Evolutionary conservation across 192 early-diverging fungal genomes (phyloP), one percentile per base, ranked within the genome.

Genomic region (Obelidium mucronatum): DNA sequence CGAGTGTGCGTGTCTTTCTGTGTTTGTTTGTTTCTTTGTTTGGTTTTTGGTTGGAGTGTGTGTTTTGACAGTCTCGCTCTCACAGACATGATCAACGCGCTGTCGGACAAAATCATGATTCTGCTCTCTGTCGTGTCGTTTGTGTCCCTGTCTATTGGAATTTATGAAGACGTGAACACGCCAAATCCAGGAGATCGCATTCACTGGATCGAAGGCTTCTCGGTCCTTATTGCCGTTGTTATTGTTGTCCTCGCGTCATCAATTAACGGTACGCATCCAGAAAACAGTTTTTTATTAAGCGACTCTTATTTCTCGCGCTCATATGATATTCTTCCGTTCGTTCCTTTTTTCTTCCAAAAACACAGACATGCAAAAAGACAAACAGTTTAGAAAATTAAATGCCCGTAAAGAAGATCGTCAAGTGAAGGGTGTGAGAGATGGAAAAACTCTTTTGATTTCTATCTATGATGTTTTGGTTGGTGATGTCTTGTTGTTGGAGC

Each of bases 401-500:
- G 88, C 90, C 66, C 92, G 93, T 80, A 94, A 94, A 84, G 94
- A 95, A 70, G 93, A 93, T 81, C 90, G 93, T 75, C 48, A 77
- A 71, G 73, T 62, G 55, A 36, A 76, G 66, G 87, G 92, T 40
- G 71, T 94, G 11, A 92, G 96, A 51, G 90, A 90, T 74, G 94
- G 93, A 26, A 80, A 88, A 34, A 92, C 90, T 63, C 80, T 90
- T 28, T 83, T 92, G 70, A 85, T 99, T 55, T 90, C 92, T 51
- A 85, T 94, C 72, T 86, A 88, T 76, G 92, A 95, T 36, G 63
- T 99, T 42, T 85, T 94, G 74, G 95, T 96, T n/a, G 97, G 97
- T 34, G 97, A 99, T 78, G 87, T 99, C 64, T 73, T 94, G 73
- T 79, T 92, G 42, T 77, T 99, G 55, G 94, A 95, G 76, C 92